Percentiles rank a stretch among this genome's conserved stretches.
phyloP scores from a whole-genome alignment of 495 filamentous ascomycete genomes.

The Aspergillus funiculosus region DNA sequence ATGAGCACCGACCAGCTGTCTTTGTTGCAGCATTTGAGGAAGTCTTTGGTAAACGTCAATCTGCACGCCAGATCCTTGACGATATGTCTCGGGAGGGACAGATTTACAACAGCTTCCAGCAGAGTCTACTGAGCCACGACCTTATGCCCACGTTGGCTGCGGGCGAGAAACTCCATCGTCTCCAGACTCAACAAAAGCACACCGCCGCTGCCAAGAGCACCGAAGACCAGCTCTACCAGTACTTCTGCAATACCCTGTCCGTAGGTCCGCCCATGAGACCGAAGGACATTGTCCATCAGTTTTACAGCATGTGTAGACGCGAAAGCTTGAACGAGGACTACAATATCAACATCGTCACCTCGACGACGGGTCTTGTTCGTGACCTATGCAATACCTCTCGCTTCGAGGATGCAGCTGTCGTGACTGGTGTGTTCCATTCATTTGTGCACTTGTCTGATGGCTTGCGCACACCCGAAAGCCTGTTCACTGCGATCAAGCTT shows the following conservation, averaged over 20 bases:
- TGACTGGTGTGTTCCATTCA: constrained; percentile 49
- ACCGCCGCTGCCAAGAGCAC: constrained; percentile 37
- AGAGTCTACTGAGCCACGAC: constrained; percentile 37
- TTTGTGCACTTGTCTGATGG: constrained; percentile 52
- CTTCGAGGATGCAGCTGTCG: constrained; percentile 48
- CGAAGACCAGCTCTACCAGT: constrained; percentile 48
- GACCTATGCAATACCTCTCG: constrained; percentile 38
- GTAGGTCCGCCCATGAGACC: constrained; percentile 29
- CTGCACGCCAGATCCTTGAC: constrained; percentile 51
- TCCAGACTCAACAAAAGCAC: constrained; percentile 46
- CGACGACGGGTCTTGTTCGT: constrained; percentile 34
- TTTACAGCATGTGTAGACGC: constrained; percentile 49
- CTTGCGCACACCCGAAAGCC: constrained; percentile 42
- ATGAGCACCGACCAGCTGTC: constrained; percentile 43
- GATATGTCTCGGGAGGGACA: constrained; percentile 52
- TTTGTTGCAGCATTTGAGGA: constrained; percentile 59
- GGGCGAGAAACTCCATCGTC: constrained; percentile 46
- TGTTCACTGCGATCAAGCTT: constrained; percentile 51
- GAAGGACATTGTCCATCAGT: constrained; percentile 35
- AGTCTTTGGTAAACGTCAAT: constrained; percentile 32
- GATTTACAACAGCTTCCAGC: constrained; percentile 53
- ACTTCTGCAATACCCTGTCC: constrained; percentile 52
- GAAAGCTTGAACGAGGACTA: constrained; percentile 39
- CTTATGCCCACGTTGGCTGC: constrained; percentile 46
- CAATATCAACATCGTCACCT: constrained; percentile 36